These are phyloP conservation scores for Mucor ambiguus DNA, from an alignment of 371 early-diverging fungal genomes.

Conservation along the genomic window DNA sequence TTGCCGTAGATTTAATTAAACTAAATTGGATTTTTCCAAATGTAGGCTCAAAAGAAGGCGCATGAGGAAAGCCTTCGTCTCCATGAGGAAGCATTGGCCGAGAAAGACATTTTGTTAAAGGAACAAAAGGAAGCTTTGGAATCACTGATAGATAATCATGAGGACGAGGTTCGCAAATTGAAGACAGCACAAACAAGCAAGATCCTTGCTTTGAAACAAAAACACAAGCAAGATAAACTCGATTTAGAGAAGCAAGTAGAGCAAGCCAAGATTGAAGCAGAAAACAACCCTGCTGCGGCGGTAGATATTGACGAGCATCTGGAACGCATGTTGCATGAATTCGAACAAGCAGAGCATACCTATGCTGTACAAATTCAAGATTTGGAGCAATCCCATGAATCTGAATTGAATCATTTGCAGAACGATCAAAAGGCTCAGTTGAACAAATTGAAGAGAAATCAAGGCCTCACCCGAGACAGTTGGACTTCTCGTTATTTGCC, in stretches of 20 bases:
- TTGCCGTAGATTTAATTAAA: neutral
- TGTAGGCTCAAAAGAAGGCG: slow-evolving; percentile 36
- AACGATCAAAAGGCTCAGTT: slow-evolving; percentile 41
- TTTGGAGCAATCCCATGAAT: slow-evolving; percentile 45
- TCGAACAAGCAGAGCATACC: slow-evolving; percentile 53
- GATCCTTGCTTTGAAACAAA: slow-evolving; percentile 33
- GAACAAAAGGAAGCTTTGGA: slow-evolving; percentile 39
- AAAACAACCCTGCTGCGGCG: slow-evolving; percentile 19
- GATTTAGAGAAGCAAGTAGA: slow-evolving; percentile 32
- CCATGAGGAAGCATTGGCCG: slow-evolving; percentile 43
- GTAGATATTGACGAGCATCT: slow-evolving; percentile 74
- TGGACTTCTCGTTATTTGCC: slow-evolving; percentile 44
- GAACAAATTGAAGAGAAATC: slow-evolving; percentile 29
- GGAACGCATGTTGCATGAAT: slow-evolving; percentile 78
- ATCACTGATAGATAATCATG: slow-evolving; percentile 26
- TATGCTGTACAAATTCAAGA: slow-evolving; percentile 41
- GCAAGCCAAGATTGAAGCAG: slow-evolving; percentile 33
- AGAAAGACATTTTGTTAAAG: slow-evolving; percentile 39
- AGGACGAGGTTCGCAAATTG: slow-evolving; percentile 32
- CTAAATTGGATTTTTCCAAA: neutral
- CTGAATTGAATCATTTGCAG: slow-evolving; percentile 35
- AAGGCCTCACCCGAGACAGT: slow-evolving; percentile 25
- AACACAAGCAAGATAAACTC: slow-evolving; percentile 41
- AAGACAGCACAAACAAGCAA: slow-evolving; percentile 31
- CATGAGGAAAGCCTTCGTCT: slow-evolving; percentile 46